A percentile compares a stretch with the other conserved stretches of the same genome.
Evolutionary conservation across 2,329 filamentous ascomycete species (phyloP).

Genomic region (Trichoderma arundinaceum): DNA sequence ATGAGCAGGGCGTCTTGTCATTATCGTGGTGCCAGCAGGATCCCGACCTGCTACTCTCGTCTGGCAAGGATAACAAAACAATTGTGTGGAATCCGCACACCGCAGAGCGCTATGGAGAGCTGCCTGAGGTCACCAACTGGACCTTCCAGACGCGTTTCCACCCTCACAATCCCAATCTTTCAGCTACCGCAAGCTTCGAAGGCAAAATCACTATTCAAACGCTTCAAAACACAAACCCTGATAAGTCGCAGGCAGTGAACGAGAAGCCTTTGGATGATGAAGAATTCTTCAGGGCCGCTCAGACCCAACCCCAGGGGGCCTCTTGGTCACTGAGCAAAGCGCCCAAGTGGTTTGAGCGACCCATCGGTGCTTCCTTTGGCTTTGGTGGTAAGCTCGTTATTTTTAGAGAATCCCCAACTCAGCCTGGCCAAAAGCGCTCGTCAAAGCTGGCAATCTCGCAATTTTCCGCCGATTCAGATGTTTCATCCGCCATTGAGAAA

Average conservation of each 20-base stretch:
- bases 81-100: conserved; percentile 96
- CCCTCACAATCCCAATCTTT: conserved; percentile 87
- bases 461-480: conserved; percentile 86
- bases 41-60: conserved; percentile 84
- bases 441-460: conserved; percentile 84
- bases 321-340: conserved; percentile 86
- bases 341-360: conserved; percentile 88
- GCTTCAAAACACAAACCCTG: conserved; percentile 87
- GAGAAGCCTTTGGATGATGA: conserved; percentile 81
- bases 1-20: conserved; percentile 91
- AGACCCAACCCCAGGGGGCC: conserved; percentile 86
- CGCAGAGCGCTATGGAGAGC: conserved; percentile 85
- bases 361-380: conserved; percentile 86
- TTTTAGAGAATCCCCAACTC: conserved; percentile 65
- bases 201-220: conserved; percentile 95
- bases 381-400: conserved; percentile 92
- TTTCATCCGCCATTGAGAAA: conserved; percentile 81
- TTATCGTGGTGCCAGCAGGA: conserved; percentile 96
- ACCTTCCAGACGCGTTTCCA: conserved; percentile 96
- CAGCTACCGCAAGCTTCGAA: conserved; percentile 95
- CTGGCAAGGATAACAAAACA: conserved; percentile 94
- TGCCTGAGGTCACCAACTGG: conserved; percentile 99
- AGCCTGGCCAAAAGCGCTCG: conserved; percentile 66
- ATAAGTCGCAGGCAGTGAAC: conserved; percentile 68
- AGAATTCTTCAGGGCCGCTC: conserved; percentile 94